Evolutionary conservation across 805 yeast species (phyloP), one percentile per base, ranked within the genome.

Genomic region (Saturnispora sanitii): DNA sequence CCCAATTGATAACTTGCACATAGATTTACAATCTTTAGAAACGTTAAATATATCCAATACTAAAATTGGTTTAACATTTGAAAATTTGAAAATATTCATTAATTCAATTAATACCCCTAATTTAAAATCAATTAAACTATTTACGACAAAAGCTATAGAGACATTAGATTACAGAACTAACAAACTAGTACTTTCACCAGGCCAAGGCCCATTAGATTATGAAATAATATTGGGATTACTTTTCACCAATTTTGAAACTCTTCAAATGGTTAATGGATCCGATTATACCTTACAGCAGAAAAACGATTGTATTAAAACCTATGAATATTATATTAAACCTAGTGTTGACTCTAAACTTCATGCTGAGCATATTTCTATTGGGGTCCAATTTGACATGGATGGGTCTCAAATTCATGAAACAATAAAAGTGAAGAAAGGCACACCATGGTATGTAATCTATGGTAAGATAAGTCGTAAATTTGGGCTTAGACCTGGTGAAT

Each of bases 251-350:
- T 29, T 60, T 4, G 58, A 61, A 1, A 40, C 45, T 0, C 33
- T 80, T 2, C 30, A 35, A 1, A 60, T 57, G 19, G 57, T 86
- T 12, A 77, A 87, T 51, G 94, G 95, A 1, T 67, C 77, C 0
- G 38, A 28, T 0, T 59, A 84, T 7, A 52, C 41, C 1, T 18
- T 62, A 3, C 41, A 34, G 0, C 34, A 37, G 23, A 7, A 30
- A 17, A 2, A 22, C 12, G 30, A 37, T 13, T 37, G 16, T 18
- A 30, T 12, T 7, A 6, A 4, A 6, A 28, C 20, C 3, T 37
- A 37, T 15, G 16, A 9, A 4, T 16, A 15, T 4, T 27, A 7
- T n/a, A 12, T 7, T 11, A 6, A 12, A 9, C 13, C 26, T 23
- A 11, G 9, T 23, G 6, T 23, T 23, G 9, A 11, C 26, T 11